phyloP scores from a whole-genome alignment of 176 grass and related monocot species.

The Stipa capillata region DNA sequence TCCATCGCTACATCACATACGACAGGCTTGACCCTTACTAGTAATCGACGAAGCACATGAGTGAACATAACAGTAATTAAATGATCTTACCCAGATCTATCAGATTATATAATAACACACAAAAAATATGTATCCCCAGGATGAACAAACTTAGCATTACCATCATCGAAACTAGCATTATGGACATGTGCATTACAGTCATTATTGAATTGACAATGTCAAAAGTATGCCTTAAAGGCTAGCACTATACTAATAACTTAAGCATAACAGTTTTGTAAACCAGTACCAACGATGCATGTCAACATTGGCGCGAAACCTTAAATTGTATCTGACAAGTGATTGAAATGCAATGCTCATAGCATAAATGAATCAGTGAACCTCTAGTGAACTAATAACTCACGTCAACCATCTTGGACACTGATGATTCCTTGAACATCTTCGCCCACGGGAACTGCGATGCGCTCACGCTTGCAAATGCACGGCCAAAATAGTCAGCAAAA shows the following conservation, averaged over 20 bases:
- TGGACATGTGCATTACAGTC: too few relatives aligned
- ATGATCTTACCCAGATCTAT: constrained; percentile 4
- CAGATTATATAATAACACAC: too few relatives aligned
- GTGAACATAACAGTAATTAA: not conserved
- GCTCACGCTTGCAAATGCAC: constrained; percentile 62
- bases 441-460: constrained; percentile 77
- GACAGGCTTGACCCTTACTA: not conserved
- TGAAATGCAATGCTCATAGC: not conserved
- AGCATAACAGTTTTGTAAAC: too few relatives aligned
- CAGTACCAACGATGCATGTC: too few relatives aligned
- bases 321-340: too few relatives aligned
- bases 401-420: constrained; percentile 71
- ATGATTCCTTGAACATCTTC: constrained; percentile 96
- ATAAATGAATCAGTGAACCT: not conserved
- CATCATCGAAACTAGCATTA: too few relatives aligned
- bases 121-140: not conserved
- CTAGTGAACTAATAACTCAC: constrained; percentile 31
- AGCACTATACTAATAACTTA: too few relatives aligned
- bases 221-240: too few relatives aligned
- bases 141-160: not conserved
- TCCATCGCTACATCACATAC: not conserved
- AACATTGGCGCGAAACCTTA: not conserved
- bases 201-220: too few relatives aligned
- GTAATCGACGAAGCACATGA: not conserved
- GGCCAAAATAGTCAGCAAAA: constrained; percentile 93